These are phyloP conservation scores for Wickerhamiella galacta DNA, from an alignment of 805 yeast species.

Conservation along the genomic window DNA sequence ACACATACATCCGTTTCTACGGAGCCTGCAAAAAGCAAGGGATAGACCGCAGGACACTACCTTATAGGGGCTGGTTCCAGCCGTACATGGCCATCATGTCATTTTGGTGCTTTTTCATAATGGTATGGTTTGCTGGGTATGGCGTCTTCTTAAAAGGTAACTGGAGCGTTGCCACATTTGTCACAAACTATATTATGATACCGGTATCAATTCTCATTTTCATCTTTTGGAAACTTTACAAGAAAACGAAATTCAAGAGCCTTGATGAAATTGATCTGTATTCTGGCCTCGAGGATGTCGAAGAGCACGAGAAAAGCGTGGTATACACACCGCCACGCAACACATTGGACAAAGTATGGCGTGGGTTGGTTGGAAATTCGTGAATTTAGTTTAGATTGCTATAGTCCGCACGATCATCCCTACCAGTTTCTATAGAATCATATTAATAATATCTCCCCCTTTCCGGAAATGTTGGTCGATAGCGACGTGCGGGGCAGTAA, in stretches of 20 bases:
- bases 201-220: slow-evolving; percentile 37
- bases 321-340: slow-evolving; percentile 22
- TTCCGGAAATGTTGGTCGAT: too few species aligned
- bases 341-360: slow-evolving; percentile 37
- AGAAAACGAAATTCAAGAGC: slow-evolving; percentile 30
- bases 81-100: slow-evolving; percentile 43
- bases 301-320: slow-evolving; percentile 32
- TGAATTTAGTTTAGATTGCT: too few species aligned
- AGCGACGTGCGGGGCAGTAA: too few species aligned
- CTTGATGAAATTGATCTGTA: slow-evolving; percentile 36
- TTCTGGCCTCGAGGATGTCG: slow-evolving; percentile 40
- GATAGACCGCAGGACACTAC: slow-evolving; percentile 29
- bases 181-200: slow-evolving; percentile 58
- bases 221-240: slow-evolving; percentile 34
- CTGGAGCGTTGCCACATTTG: slow-evolving; percentile 46
- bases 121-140: slow-evolving; percentile 54
- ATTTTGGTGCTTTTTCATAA: slow-evolving; percentile 27
- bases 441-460: too few species aligned
- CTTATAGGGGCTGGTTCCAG: slow-evolving; percentile 40
- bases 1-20: slow-evolving; percentile 45
- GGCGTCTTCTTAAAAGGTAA: slow-evolving; percentile 47
- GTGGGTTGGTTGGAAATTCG: too few species aligned
- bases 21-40: slow-evolving; percentile 41
- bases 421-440: too few species aligned
- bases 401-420: too few species aligned